A percentile compares a stretch with the other conserved stretches of the same genome.
phyloP scores from a whole-genome alignment of 805 yeast genomes.

The Candida xyloterini region DNA sequence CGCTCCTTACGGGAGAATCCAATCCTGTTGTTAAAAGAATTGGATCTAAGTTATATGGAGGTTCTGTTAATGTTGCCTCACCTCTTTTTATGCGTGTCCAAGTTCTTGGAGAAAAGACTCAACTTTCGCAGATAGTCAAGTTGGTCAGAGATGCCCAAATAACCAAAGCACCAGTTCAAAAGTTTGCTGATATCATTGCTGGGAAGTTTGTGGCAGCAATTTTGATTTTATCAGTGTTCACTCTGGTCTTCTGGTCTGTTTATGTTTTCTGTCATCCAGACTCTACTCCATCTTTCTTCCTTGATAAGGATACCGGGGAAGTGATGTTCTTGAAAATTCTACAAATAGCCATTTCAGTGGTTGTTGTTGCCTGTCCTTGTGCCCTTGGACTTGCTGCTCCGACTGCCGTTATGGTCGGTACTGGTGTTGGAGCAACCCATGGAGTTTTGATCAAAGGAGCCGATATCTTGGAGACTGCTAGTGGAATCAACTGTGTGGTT shows the following conservation, averaged over 20 bases:
- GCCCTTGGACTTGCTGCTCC: constrained; percentile 97
- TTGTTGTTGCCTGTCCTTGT: constrained; percentile 98
- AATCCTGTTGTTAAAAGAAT: constrained; percentile 60
- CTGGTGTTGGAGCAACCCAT: constrained; percentile 89
- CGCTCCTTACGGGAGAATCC: constrained; percentile 90
- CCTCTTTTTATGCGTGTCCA: constrained; percentile 65
- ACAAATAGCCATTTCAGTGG: constrained; percentile 81
- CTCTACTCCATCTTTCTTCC: constrained; percentile 28
- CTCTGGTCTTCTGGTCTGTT: constrained; percentile 64
- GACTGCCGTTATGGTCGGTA: constrained; percentile 98
- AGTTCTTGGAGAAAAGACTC: constrained; percentile 78
- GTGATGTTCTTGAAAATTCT: constrained; percentile 36
- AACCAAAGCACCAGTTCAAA: constrained; percentile 84
- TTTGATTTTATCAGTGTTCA: constrained; percentile 54
- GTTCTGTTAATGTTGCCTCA: constrained; percentile 83
- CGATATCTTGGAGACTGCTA: constrained; percentile 74
- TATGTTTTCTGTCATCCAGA: constrained; percentile 26
- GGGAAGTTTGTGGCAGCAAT: constrained; percentile 82
- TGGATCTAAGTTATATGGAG: constrained; percentile 77
- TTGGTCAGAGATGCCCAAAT: constrained; percentile 89
- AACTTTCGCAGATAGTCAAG: constrained; percentile 79
- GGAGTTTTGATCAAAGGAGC: constrained; percentile 95
- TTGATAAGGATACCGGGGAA: constrained; percentile 19
- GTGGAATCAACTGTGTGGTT: constrained; percentile 59
- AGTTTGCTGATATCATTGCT: constrained; percentile 82